Conservation (phyloP, 331 rosid species). For the Quercus lobata region DNA sequence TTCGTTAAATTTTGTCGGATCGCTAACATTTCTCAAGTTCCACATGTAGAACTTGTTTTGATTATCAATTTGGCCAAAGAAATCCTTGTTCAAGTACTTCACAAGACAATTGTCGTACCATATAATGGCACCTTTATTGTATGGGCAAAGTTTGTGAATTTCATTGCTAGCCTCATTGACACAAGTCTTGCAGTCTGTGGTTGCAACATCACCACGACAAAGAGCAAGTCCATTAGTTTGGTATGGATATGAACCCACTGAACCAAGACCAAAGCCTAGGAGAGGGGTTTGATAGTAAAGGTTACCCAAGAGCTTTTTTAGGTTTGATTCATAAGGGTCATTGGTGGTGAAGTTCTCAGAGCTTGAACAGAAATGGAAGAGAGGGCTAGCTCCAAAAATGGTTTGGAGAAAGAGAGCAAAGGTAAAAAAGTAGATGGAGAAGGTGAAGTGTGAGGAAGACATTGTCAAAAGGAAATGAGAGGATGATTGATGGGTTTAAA, state of each 20-base stretch:
- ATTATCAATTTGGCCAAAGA: constrained; percentile 5
- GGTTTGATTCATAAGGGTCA: constrained; percentile 24
- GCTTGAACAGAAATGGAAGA: constrained; percentile 23
- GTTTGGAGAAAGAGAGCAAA: background rate
- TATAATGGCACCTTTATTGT: background rate
- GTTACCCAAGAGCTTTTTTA: constrained; percentile 11
- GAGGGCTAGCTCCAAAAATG: background rate
- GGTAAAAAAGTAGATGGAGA: background rate
- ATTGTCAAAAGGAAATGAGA: background rate
- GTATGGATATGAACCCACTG: constrained; percentile 18
- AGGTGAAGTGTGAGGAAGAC: background rate
- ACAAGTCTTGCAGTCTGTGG: constrained; percentile 16
- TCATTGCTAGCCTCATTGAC: background rate
- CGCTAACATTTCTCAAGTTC: background rate
- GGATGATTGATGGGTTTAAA: no score
- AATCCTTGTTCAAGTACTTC: background rate
- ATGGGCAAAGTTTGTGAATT: background rate
- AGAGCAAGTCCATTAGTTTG: constrained; percentile 9
- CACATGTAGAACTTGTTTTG: background rate
- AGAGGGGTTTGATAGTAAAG: constrained; percentile 36
- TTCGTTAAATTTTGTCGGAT: background rate
- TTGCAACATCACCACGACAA: constrained; percentile 14
- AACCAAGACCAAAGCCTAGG: constrained; percentile 22
- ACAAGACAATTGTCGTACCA: background rate
- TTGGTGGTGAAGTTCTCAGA: constrained; percentile 21